Conservation (phyloP, 768 basidiomycete genomes). For the Termitomyces sp. region DNA sequence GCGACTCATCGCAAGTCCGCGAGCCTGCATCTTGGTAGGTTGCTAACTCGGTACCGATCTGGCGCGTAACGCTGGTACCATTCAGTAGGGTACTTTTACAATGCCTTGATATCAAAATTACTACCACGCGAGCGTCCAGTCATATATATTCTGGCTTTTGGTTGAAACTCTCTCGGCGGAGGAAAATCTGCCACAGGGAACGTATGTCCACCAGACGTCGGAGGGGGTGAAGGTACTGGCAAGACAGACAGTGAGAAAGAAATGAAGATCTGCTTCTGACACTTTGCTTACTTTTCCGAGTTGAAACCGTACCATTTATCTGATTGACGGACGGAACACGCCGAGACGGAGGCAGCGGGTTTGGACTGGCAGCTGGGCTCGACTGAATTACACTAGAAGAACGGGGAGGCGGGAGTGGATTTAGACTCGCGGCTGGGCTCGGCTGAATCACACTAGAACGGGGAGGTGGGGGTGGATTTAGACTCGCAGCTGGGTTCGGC, state of each 20-base stretch:
- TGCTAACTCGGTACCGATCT: no score
- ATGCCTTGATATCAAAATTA: conserved; percentile 50
- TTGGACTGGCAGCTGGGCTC: background rate
- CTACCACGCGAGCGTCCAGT: conserved; percentile 68
- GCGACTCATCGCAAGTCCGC: no score
- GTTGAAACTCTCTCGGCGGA: conserved; percentile 60
- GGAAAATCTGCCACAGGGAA: conserved; percentile 81
- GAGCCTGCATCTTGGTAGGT: no score
- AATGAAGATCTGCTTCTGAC: background rate
- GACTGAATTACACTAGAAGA: background rate
- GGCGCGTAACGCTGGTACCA: no score
- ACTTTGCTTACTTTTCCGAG: conserved; percentile 43
- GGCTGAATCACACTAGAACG: conserved; percentile 23
- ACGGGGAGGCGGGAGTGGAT: conserved; percentile 2
- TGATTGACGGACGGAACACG: conserved; percentile 6
- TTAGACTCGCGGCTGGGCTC: background rate
- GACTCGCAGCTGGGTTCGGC: conserved; percentile 7
- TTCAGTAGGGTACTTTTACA: no score
- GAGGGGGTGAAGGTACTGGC: conserved; percentile 44
- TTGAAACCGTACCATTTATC: conserved; percentile 25
- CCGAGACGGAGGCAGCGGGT: conserved; percentile 6
- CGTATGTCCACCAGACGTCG: conserved; percentile 59
- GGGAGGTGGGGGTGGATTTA: conserved; percentile 3
- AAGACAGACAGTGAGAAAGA: background rate
- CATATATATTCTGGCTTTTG: conserved; percentile 46